Evolutionary conservation across 2,329 filamentous ascomycete species (phyloP), one percentile per base, ranked within the genome.

Genomic region (Emergomyces africanus): DNA sequence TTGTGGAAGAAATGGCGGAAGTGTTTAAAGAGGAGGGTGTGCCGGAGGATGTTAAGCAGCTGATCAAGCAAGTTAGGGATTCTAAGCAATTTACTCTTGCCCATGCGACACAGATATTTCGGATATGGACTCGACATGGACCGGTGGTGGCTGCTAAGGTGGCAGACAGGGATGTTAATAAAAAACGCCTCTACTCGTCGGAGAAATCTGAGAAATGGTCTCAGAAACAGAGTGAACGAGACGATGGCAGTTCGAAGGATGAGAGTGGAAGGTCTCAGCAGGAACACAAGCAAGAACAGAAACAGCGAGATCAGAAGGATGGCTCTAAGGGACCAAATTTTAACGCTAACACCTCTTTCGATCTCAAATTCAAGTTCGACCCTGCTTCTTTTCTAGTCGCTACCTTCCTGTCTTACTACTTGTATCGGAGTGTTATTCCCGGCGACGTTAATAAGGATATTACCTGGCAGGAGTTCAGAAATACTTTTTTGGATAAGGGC

Each of bases 391-490:
- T 81, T 63, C 65, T 86, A 37, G 75, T 85, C 53, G 79, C 80
- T 35, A 74, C 80, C 20, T 79, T 88, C 65, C 72, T 85, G 39
- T 76, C 82, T 12, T 88, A 84, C 68, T 77, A 87, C 59, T 70
- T 85, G 54, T 86, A 84, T 72, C 77, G 81, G 59, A 78, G 82
- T 63, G 75, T 92, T 59, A 80, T 89, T 60, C 85, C 85, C 3
- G 80, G 81, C 23, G 85, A 88, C 63, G 80, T 79, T 62, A 79
- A 77, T 59, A 79, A 84, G 68, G 92, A 99, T 70, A 96, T 99
- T 61, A 97, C 94, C 59, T 99, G 90, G 89, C 91, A 99, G 75
- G 94, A 99, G 75, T 89, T 99, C 76, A 81, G 89, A 63, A 91
- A 84, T 66, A 94, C 90, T 37, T 97, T 96, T 79, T 79, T 99